Evolutionary conservation across 305 asterid species (phyloP), one percentile per base, ranked within the genome.

Genomic region (Vinca major): DNA sequence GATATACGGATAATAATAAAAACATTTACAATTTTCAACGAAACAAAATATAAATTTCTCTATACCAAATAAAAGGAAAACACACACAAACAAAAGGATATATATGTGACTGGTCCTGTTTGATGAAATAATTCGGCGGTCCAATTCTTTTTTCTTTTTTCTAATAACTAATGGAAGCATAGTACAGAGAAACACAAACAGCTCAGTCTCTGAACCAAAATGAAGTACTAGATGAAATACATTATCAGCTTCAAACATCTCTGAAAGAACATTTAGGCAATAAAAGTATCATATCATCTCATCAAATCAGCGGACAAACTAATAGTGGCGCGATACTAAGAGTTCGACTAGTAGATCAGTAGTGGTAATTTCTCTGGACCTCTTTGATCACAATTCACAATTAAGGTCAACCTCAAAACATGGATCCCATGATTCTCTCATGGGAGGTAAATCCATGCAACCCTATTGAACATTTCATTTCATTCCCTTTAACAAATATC

Each of bases 181-280:
- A 33, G 2, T 11, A 33, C 44, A 8, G 11, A 2, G 7, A 52
- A 5, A 10, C 33, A 17, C 7, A 17, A 52, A 52, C 57, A 17
- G 57, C 57, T 33, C 39, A 55, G 43, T 57, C 17, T 57, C 63
- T 56, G 41, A 56, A 56, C 62, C 16, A 56, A 56, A 52, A 12
- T 7, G 52, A 48, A 10, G 11, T 45, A n/a, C n/a, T n/a, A n/a
- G n/a, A n/a, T n/a, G n/a, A n/a, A n/a, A n/a, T n/a, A n/a, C n/a
- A n/a, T n/a, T n/a, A n/a, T n/a, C n/a, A n/a, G n/a, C n/a, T n/a
- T n/a, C n/a, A n/a, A n/a, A n/a, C 49, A 7, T 2, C 3, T n/a
- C n/a, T n/a, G 11, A 44, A 8, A 10, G 49, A 45, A 45, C 17
- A 26, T 12, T 13, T 33, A 4, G 63, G 16, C 19, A 16, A 20